Percentiles rank a stretch among this genome's conserved stretches.
phyloP scores from a whole-genome alignment of 2,329 filamentous ascomycete species.

The Penicillium janthinellum region DNA sequence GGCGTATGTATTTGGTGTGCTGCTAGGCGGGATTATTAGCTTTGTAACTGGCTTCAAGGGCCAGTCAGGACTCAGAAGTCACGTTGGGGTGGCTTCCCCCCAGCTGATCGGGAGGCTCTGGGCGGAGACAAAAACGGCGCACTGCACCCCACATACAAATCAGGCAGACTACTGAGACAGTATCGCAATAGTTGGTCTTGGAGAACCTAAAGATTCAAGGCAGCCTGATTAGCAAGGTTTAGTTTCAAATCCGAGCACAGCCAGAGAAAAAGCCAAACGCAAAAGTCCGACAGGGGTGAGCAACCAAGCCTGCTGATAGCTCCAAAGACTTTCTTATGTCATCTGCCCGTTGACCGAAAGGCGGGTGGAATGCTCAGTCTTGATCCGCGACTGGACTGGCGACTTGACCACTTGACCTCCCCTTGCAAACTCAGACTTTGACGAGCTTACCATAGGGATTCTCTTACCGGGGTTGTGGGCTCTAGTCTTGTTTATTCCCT shows the following conservation, averaged over 20 bases:
- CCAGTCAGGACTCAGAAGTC: neutral
- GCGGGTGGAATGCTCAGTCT: neutral
- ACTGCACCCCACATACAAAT: neutral
- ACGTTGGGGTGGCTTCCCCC: neutral
- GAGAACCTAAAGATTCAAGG: neutral
- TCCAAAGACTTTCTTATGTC: constrained; percentile 4
- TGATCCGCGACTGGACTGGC: neutral
- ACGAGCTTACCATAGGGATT: neutral
- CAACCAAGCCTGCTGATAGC: neutral
- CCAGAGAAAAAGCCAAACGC: neutral
- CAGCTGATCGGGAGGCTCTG: constrained; percentile 2
- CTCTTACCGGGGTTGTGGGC: neutral
- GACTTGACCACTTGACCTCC: neutral
- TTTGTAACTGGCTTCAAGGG: neutral
- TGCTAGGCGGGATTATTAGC: neutral
- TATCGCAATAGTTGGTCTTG: neutral
- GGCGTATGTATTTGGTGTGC: neutral
- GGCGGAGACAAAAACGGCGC: constrained; percentile 1
- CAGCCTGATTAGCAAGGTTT: constrained; percentile 5
- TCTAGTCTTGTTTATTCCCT: neutral
- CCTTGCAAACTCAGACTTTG: neutral
- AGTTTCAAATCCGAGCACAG: neutral
- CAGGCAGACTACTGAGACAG: neutral
- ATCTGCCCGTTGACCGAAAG: neutral
- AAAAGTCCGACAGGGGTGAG: neutral